A percentile compares a stretch with the other conserved stretches of the same genome.
These are phyloP conservation scores for Myxozyma nipponensis DNA, from an alignment of 805 yeast genomes.

Conservation along the genomic window DNA sequence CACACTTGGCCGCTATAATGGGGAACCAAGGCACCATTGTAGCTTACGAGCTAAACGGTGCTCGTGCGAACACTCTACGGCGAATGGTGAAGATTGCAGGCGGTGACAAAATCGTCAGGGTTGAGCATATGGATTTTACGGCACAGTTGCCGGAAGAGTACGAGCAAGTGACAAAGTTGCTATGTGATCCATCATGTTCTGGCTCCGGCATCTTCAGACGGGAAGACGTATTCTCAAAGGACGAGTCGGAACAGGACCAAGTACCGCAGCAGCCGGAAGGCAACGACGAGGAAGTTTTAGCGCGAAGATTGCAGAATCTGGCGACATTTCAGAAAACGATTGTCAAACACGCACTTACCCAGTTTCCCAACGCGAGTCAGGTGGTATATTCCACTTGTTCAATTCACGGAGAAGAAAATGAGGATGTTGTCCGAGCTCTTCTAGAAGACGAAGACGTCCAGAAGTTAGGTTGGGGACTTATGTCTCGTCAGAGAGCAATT, in stretches of 20 bases:
- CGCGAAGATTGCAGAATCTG: slow-evolving; percentile 62
- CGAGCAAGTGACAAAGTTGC: slow-evolving; percentile 65
- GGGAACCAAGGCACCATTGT: slow-evolving; percentile 42
- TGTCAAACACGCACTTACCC: slow-evolving; percentile 74
- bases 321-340: slow-evolving; percentile 85
- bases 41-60: slow-evolving; percentile 85
- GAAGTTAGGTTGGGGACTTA: slow-evolving; percentile 69
- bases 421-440: slow-evolving; percentile 79
- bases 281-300: slow-evolving; percentile 28
- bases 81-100: slow-evolving; percentile 82
- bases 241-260: slow-evolving; percentile 42
- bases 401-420: slow-evolving; percentile 89
- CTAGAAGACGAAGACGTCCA: slow-evolving; percentile 63
- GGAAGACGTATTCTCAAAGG: slow-evolving; percentile 37
- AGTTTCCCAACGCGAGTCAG: slow-evolving; percentile 68
- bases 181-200: slow-evolving; percentile 96
- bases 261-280: slow-evolving; percentile 14
- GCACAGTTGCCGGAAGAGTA: slow-evolving; percentile 42
- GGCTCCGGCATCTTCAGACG: slow-evolving; percentile 98
- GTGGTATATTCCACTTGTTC: slow-evolving; percentile 96
- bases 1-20: slow-evolving; percentile 76
- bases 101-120: slow-evolving; percentile 44
- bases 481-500: slow-evolving; percentile 56
- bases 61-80: slow-evolving; percentile 63
- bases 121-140: slow-evolving; percentile 59